These are phyloP conservation scores for Vicia sativa DNA, from an alignment of 306 rosid genomes.

Conservation along the genomic window DNA sequence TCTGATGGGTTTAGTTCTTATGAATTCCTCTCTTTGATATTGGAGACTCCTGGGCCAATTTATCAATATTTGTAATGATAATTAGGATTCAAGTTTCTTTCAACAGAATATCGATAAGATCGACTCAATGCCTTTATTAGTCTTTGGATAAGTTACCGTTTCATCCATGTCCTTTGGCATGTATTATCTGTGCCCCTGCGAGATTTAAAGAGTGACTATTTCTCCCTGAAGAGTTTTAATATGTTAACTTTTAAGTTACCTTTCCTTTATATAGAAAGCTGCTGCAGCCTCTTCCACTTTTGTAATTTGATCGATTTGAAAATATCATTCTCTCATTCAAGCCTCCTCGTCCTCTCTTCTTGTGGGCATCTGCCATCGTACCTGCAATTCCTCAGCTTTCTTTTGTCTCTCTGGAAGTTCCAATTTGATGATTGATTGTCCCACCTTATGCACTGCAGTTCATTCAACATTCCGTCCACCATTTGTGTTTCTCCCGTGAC, in stretches of 20 bases:
- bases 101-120: not conserved
- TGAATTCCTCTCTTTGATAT: slow-evolving; percentile 25
- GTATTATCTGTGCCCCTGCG: not conserved
- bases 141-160: slow-evolving; percentile 15
- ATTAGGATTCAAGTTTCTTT: not conserved
- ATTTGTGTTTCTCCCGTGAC: not conserved
- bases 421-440: not conserved
- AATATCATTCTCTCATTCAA: slow-evolving; percentile 1
- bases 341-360: not conserved
- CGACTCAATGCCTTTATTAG: slow-evolving; percentile 1
- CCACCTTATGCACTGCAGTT: slow-evolving; percentile 2
- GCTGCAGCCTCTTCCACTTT: not conserved
- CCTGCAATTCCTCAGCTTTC: not conserved
- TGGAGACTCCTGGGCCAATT: not conserved
- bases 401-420: slow-evolving; percentile 9
- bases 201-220: not conserved
- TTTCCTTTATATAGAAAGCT: not conserved
- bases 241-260: not conserved
- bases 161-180: slow-evolving; percentile 5
- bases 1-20: slow-evolving; percentile 9
- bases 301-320: not conserved
- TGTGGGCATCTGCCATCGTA: not conserved
- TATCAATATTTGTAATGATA: slow-evolving; percentile 4
- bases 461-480: not conserved
- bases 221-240: not conserved